These are phyloP conservation scores for Parsonsia alboflavescens DNA, from an alignment of 257 asterid species.

Conservation along the genomic window DNA sequence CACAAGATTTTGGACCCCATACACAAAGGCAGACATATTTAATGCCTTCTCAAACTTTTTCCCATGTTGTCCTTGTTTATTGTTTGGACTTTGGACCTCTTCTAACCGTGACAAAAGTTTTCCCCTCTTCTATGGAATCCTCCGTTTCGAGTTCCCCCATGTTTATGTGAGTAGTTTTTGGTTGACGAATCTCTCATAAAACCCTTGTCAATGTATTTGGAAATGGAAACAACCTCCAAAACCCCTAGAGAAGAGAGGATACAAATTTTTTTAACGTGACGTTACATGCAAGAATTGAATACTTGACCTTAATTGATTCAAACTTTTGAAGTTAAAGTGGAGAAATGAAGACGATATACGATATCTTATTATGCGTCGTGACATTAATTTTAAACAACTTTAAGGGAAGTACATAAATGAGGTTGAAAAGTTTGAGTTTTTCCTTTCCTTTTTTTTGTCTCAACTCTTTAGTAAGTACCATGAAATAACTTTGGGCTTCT, in stretches of 20 bases:
- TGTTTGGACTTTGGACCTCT: slow-evolving; percentile 18
- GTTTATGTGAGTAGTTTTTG: background rate
- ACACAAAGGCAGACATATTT: slow-evolving; percentile 54
- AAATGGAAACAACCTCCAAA: background rate
- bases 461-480: too few relatives aligned
- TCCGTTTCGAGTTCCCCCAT: slow-evolving; percentile 8
- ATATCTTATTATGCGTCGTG: too few relatives aligned
- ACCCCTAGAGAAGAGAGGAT: too few relatives aligned
- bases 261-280: too few relatives aligned
- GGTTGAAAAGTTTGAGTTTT: too few relatives aligned
- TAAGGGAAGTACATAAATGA: background rate
- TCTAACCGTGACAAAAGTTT: background rate
- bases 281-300: too few relatives aligned
- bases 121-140: slow-evolving; percentile 13
- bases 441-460: too few relatives aligned
- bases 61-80: slow-evolving; percentile 40
- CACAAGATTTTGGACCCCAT: slow-evolving; percentile 30
- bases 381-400: too few relatives aligned
- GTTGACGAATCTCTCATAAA: background rate
- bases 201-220: slow-evolving; percentile 11
- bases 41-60: slow-evolving; percentile 36
- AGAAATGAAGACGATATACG: background rate
- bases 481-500: too few relatives aligned
- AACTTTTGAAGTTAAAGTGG: background rate
- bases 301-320: too few relatives aligned